These are phyloP conservation scores for Fusarium veterinarium DNA, from an alignment of 2,329 filamentous ascomycete genomes.

Conservation along the genomic window DNA sequence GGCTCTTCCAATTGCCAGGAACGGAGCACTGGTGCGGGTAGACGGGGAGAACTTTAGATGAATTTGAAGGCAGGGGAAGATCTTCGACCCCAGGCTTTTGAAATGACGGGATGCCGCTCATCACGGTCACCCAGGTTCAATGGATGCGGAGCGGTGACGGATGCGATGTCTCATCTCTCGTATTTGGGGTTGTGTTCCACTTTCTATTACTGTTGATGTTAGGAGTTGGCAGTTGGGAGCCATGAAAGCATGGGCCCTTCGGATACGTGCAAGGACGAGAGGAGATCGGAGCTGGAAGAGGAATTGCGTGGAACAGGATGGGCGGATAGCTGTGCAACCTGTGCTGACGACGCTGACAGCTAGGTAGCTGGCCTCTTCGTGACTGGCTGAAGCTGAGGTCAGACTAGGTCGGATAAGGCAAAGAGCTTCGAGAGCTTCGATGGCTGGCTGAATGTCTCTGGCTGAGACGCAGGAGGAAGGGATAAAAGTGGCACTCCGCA, in stretches of 20 bases:
- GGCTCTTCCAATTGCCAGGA: slow-evolving; percentile 25
- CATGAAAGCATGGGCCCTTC: slow-evolving; percentile 37
- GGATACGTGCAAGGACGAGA: slow-evolving; percentile 31
- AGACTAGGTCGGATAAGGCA: slow-evolving; percentile 31
- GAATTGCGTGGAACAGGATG: slow-evolving; percentile 35
- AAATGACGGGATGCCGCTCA: slow-evolving; percentile 21
- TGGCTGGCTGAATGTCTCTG: slow-evolving; percentile 33
- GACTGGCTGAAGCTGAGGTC: slow-evolving; percentile 39
- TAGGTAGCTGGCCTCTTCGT: slow-evolving; percentile 17
- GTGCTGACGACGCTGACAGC: slow-evolving; percentile 28
- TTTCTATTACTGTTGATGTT: slow-evolving; percentile 25
- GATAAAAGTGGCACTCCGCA: slow-evolving; percentile 25
- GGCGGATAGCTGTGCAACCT: slow-evolving; percentile 23
- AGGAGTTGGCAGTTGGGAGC: slow-evolving; percentile 5
- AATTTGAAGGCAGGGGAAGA: slow-evolving; percentile 11
- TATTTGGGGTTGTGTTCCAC: slow-evolving; percentile 26
- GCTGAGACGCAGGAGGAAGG: slow-evolving; percentile 43
- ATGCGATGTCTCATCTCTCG: slow-evolving; percentile 32
- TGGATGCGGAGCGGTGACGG: slow-evolving; percentile 34
- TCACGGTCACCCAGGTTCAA: slow-evolving; percentile 36
- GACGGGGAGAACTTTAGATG: slow-evolving; percentile 14
- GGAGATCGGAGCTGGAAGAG: slow-evolving; percentile 33
- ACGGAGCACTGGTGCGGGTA: slow-evolving; percentile 25
- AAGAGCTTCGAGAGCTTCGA: slow-evolving; percentile 38
- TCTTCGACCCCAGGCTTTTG: slow-evolving; percentile 16